Base-by-base conservation (phyloP, 2,329 filamentous ascomycete species). In the Alternaria burnsii region DNA sequence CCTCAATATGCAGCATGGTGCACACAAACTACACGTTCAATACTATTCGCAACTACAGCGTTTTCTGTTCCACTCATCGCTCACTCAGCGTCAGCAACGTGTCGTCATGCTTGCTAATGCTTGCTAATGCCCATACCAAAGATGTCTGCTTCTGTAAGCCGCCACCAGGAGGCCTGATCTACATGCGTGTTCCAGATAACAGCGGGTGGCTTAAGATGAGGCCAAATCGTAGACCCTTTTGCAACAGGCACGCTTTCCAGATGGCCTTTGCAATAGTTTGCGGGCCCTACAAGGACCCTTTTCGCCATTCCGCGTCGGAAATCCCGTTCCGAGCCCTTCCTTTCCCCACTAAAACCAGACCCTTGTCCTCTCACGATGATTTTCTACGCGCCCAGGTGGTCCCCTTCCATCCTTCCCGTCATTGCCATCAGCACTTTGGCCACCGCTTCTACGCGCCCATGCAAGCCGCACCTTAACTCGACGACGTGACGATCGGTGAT, bases 391-490 rank as follows among this genome's bases (percentile, higher is more conserved):
- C 59, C 54, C 20, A 47, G 28, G 46, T 50, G 46, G 30, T 38
- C 46, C 22, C 28, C 30, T 48, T 48, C 18, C 30, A 32, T 30
- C 46, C 46, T 50, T 50, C 32, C 32, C 46, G 46, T 26, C 46
- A 36, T 24, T 36, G 46, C 46, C 43, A 34, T 28, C 44, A 26
- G 43, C 18, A 34, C 46, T 42, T 52, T 30, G 43, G 53, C 20
- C 12, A 26, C 46, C 30, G 38, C 10, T 34, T 46, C 32, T 66
- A 68, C 60, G 66, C 66, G 66, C 66, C 61, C 57, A 67, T 68
- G 68, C 66, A 69, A 56, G 68, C 66, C 62, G 58, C 66, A 69
- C 66, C 62, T 64, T 71, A 69, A 61, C 11, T 43, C 44, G 55
- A 68, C 68, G 58, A 63, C 63, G 43, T 50, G 55, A 40, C 41